Conservation (phyloP, 805 yeast species). For the Starmerella roubikii region DNA sequence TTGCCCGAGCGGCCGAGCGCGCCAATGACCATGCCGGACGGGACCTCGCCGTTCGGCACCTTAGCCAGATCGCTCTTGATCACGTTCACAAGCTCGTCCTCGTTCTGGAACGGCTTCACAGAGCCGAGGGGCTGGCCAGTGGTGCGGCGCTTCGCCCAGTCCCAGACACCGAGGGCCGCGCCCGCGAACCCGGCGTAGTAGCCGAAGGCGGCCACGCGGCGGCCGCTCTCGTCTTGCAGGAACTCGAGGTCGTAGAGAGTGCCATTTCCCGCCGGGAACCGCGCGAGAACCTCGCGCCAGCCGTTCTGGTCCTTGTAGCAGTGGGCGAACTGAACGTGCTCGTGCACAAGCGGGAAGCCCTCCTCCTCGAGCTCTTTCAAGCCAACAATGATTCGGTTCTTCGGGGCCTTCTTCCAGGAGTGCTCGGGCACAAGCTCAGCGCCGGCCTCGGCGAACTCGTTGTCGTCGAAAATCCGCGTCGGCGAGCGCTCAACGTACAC, state of each 20-base stretch:
- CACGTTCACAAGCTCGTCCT: conserved; percentile 56
- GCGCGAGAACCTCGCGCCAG: conserved; percentile 77
- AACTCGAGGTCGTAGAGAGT: conserved; percentile 87
- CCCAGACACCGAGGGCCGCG: conserved; percentile 88
- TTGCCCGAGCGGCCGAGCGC: conserved; percentile 98
- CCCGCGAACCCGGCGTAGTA: conserved; percentile 99
- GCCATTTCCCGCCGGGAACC: conserved; percentile 90
- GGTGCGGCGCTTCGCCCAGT: conserved; percentile 85
- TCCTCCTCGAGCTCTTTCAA: conserved; percentile 91
- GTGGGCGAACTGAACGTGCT: conserved; percentile 97
- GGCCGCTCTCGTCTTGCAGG: conserved; percentile 82
- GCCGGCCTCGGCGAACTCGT: conserved; percentile 68
- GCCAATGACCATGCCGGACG: conserved; percentile 81
- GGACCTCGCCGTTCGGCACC: conserved; percentile 35
- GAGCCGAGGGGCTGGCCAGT: conserved; percentile 55
- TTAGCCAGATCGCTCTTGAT: conserved; percentile 50
- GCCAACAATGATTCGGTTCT: conserved; percentile 79
- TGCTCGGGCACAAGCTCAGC: conserved; percentile 83
- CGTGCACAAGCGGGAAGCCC: conserved; percentile 85
- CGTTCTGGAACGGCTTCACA: conserved; percentile 72
- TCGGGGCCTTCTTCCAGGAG: conserved; percentile 86
- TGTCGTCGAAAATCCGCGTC: conserved; percentile 63
- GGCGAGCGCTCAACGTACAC: conserved; percentile 77
- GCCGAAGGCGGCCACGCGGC: conserved; percentile 99
- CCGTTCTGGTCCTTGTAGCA: conserved; percentile 97